These are phyloP conservation scores for Aspergillus avenaceus DNA, from an alignment of 495 filamentous ascomycete genomes.

Conservation along the genomic window DNA sequence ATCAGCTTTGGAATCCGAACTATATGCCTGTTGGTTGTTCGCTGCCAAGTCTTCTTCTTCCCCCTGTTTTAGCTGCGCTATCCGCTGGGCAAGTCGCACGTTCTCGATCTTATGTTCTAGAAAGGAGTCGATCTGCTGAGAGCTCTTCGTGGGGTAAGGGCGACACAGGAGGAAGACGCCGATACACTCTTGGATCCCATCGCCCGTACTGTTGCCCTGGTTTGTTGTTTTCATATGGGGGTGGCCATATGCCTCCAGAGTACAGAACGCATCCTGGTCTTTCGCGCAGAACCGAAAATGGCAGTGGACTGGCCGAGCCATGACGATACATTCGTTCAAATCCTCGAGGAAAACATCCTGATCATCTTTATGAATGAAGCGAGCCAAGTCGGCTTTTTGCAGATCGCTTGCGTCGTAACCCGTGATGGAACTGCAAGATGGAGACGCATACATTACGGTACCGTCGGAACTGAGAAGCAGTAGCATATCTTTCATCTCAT, in stretches of 20 bases:
- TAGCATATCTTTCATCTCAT: constrained; percentile 85
- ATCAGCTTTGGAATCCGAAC: constrained; percentile 1
- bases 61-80: constrained; percentile 79
- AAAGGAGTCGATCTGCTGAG: constrained; percentile 83
- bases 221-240: constrained; percentile 64
- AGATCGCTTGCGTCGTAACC: constrained; percentile 70
- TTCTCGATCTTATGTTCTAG: constrained; percentile 98
- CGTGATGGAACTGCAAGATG: constrained; percentile 72
- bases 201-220: neutral
- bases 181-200: constrained; percentile 58
- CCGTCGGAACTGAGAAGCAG: constrained; percentile 84
- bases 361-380: constrained; percentile 88
- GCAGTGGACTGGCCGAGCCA: constrained; percentile 70
- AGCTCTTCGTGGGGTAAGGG: constrained; percentile 86
- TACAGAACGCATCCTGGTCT: constrained; percentile 65
- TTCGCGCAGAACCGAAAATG: constrained; percentile 80
- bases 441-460: constrained; percentile 77
- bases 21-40: neutral
- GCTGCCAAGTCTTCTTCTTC: constrained; percentile 60
- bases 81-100: constrained; percentile 76
- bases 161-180: constrained; percentile 93
- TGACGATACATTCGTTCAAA: constrained; percentile 88
- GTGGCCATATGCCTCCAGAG: constrained; percentile 89
- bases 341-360: constrained; percentile 78
- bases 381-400: constrained; percentile 65